Evolutionary conservation across 2,329 filamentous ascomycete genomes (phyloP).

Genomic region (Zalaria sp.): DNA sequence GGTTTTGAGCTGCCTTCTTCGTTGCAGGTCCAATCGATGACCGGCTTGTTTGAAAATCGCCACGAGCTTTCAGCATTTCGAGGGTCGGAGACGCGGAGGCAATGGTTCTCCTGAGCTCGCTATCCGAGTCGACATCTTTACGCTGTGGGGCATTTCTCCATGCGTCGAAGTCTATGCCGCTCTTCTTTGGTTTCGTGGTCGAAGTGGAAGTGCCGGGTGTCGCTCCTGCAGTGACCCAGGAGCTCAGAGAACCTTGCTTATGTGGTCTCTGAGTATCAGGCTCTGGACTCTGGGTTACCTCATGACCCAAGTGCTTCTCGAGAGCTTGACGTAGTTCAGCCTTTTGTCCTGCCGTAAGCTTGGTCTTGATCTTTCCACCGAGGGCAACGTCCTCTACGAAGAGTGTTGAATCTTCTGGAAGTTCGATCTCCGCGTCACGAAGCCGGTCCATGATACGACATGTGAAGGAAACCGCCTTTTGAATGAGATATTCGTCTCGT

Average conservation of each 20-base stretch:
- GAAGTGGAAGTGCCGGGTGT: conserved; percentile 11
- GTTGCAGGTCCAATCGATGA: conserved; percentile 9
- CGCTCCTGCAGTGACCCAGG: conserved; percentile 22
- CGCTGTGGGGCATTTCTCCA: conserved; percentile 23
- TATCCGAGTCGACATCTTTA: conserved; percentile 38
- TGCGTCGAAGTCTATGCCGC: conserved; percentile 19
- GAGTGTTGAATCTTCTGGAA: conserved; percentile 44
- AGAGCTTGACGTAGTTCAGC: conserved; percentile 58
- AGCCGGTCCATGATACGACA: conserved; percentile 72
- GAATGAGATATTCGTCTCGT: conserved; percentile 73
- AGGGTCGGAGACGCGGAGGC: conserved; percentile 15
- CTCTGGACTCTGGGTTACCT: not conserved
- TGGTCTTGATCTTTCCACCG: conserved; percentile 54
- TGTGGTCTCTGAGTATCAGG: conserved; percentile 13
- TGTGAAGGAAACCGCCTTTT: conserved; percentile 67
- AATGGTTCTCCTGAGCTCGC: conserved; percentile 14
- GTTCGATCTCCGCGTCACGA: conserved; percentile 60
- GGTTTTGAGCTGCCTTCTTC: conserved; percentile 19
- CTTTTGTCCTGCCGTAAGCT: conserved; percentile 67
- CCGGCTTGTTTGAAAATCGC: conserved; percentile 2
- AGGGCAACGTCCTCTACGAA: conserved; percentile 55
- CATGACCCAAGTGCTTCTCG: conserved; percentile 36
- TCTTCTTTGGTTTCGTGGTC: conserved; percentile 9
- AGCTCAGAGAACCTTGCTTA: conserved; percentile 26
- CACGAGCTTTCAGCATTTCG: conserved; percentile 7